Evolutionary conservation across 768 basidiomycete genomes (phyloP), one percentile per base, ranked within the genome.

Genomic region (Russula foetens): DNA sequence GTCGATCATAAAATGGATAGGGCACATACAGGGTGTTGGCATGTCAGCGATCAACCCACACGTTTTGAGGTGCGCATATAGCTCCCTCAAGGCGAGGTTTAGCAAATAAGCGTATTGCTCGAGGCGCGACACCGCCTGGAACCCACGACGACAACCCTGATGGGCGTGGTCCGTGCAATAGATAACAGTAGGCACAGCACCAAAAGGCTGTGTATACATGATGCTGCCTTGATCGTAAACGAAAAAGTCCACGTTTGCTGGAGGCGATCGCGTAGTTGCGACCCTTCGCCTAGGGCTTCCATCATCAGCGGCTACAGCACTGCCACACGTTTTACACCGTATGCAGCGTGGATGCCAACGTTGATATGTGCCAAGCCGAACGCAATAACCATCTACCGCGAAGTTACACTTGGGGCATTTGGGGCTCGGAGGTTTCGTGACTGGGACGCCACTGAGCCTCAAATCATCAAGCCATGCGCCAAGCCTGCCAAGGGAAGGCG

Each of bases 81-180:
- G 77, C 68, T 95, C 82, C 66, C 95, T 80, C 58, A 99, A 77
- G 21, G 96, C 97, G 24, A 98, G 96, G 69, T 98, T 97, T 53
- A 99, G 77, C 57, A 99, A 75, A 78, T 95, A 99, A 2, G 97
- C 92, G 71, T 97, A 99, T 70, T 99, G 97, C 76, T 99, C 97
- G 64, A 99, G 75, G 58, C 96, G 80, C 62, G 95, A 92, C 17
- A 97, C 97, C 17, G 90, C 80, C 69, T 91, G 89, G 74, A 98
- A 98, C 12, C 95, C 93, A 23, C 73, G 69, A 58, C 82, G 77
- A 68, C 87, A 90, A 17, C 80, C 81, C 26, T 74, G 67, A 69
- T 86, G 84, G 7, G 80, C 84, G 71, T 96, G 94, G 17, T 87
- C 84, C 6, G 77, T 80, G 72, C 96, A 98, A 62, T 84, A 81